Conservation (phyloP, 257 asterid species). For the Solanum rostratum region DNA sequence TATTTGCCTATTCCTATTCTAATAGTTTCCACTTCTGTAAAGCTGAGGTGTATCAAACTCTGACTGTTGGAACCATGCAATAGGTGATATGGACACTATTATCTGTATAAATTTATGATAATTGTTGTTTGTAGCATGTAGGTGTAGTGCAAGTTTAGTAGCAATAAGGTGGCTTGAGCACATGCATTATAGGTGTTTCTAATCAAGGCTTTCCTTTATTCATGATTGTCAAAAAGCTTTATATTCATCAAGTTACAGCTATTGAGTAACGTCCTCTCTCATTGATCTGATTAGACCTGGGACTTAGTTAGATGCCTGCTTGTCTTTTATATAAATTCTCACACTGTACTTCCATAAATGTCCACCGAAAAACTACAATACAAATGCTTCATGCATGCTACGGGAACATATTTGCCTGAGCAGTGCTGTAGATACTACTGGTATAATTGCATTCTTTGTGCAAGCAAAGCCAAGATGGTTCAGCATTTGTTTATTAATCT, state of each 20-base stretch:
- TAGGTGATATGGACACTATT: background rate
- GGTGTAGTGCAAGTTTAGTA: background rate
- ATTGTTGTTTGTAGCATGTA: background rate
- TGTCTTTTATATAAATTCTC: background rate
- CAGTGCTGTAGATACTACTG: background rate
- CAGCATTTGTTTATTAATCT: background rate
- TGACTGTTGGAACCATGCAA: background rate
- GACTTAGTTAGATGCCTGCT: background rate
- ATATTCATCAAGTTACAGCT: background rate
- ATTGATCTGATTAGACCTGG: background rate
- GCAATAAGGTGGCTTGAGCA: background rate
- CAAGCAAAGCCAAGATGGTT: background rate
- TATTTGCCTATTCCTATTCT: too few species aligned
- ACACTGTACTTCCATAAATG: background rate
- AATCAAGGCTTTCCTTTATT: background rate
- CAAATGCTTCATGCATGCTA: background rate
- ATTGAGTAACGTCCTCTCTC: background rate
- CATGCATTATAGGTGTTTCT: background rate
- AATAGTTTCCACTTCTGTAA: background rate
- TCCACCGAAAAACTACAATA: background rate
- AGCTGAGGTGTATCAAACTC: background rate
- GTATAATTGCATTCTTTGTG: background rate
- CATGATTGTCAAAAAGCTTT: background rate
- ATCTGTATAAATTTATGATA: background rate
- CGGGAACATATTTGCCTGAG: background rate